Percentiles rank a stretch among this genome's conserved stretches.
These are phyloP conservation scores for Coffea canephora DNA, from an alignment of 257 asterid species.

Conservation along the genomic window DNA sequence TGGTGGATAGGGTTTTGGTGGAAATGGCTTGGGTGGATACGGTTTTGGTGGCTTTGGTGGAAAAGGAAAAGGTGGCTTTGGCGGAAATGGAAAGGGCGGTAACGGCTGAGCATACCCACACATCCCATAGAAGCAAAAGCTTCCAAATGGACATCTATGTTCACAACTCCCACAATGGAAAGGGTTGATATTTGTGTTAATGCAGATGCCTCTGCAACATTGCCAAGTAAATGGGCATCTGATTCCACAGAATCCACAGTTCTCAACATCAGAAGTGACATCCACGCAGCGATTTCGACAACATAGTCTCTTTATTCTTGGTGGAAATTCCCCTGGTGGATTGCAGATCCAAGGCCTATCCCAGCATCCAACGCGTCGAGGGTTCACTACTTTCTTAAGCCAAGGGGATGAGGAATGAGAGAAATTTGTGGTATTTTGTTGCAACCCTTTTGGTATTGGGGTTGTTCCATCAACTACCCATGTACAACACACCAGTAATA, in stretches of 20 bases:
- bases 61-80: conserved; percentile 21
- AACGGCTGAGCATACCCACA: conserved; percentile 62
- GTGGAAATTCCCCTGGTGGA: conserved; percentile 23
- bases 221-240: conserved; percentile 63
- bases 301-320: conserved; percentile 34
- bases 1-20: conserved; percentile 19
- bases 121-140: conserved; percentile 48
- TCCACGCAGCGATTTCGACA: conserved; percentile 67
- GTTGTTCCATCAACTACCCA: conserved; percentile 12
- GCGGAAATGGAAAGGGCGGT: conserved; percentile 49
- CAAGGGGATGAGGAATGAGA: conserved; percentile 37
- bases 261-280: conserved; percentile 47
- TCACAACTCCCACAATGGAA: conserved; percentile 61
- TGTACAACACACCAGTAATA: background rate
- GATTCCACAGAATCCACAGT: conserved; percentile 63
- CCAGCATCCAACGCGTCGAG: conserved; percentile 48
- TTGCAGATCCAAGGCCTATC: conserved; percentile 66
- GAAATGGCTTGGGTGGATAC: conserved; percentile 18
- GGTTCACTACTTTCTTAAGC: conserved; percentile 29
- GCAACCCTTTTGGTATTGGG: background rate
- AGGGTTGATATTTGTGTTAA: conserved; percentile 43
- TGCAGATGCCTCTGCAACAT: conserved; percentile 60
- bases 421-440: conserved; percentile 19
- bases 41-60: conserved; percentile 35
- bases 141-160: conserved; percentile 38